Conservation (phyloP, 1,284 basidiomycete species). For the Apiotrichum siamense region DNA sequence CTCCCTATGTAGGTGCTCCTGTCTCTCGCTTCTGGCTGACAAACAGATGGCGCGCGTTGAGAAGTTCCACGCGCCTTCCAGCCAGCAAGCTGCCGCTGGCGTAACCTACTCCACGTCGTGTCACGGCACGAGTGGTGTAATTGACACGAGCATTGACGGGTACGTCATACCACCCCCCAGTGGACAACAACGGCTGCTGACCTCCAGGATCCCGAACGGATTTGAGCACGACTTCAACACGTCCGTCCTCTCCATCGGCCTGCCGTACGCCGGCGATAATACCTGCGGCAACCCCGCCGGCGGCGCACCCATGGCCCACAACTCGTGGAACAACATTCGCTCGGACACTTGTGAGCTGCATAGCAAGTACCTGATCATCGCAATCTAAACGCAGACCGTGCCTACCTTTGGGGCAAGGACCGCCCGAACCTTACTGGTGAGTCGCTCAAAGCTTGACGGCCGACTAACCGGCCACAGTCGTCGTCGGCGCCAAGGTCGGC, state of each 20-base stretch:
- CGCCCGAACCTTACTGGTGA: slow-evolving; percentile 32
- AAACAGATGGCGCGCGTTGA: slow-evolving; percentile 33
- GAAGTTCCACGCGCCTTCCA: slow-evolving; percentile 22
- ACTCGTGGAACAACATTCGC: slow-evolving; percentile 20
- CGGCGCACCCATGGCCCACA: slow-evolving; percentile 30
- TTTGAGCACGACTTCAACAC: slow-evolving; percentile 30
- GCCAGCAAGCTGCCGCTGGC: slow-evolving; percentile 18
- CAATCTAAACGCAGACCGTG: slow-evolving; percentile 20
- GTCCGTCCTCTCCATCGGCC: slow-evolving; percentile 20
- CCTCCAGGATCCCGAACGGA: slow-evolving; percentile 13
- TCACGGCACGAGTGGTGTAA: slow-evolving; percentile 24
- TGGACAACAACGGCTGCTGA: slow-evolving; percentile 9
- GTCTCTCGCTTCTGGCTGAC: not conserved
- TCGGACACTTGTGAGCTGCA: slow-evolving; percentile 31
- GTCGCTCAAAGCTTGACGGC: not conserved
- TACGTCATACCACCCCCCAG: no score
- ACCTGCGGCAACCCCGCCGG: slow-evolving; percentile 37
- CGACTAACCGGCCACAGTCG: slow-evolving; percentile 14
- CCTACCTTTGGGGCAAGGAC: slow-evolving; percentile 27
- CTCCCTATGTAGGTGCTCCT: slow-evolving; percentile 22
- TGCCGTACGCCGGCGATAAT: slow-evolving; percentile 31
- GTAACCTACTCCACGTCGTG: slow-evolving; percentile 24
- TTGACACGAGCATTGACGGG: slow-evolving; percentile 12
- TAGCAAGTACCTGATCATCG: not conserved
- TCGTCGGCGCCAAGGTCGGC: slow-evolving; percentile 33